Evolutionary conservation across 352 stramenopile genomes (phyloP).

Genomic region (Phytophthora litchii): DNA sequence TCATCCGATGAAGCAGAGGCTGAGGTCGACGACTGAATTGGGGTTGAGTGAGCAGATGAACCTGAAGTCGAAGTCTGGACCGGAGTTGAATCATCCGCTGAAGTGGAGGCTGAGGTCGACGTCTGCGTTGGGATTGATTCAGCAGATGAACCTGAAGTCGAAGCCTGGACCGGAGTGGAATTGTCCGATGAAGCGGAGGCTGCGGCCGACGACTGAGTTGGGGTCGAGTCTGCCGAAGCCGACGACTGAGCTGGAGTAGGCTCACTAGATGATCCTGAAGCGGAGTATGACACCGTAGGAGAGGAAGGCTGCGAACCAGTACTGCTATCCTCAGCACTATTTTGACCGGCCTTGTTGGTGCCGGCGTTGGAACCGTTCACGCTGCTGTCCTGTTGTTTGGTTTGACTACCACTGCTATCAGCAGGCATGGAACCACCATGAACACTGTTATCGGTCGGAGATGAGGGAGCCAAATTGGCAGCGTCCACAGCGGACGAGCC

Average conservation of each 20-base stretch:
- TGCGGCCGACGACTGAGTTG: slow-evolving; percentile 1
- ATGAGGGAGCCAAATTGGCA: slow-evolving; percentile 12
- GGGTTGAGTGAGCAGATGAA: too few relatives aligned
- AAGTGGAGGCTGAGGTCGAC: too few relatives aligned
- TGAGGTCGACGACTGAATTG: too few relatives aligned
- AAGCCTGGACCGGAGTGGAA: slow-evolving; percentile 1
- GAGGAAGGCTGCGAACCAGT: background rate
- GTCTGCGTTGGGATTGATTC: too few relatives aligned
- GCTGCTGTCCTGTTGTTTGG: slow-evolving; percentile 12
- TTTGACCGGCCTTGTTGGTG: slow-evolving; percentile 8
- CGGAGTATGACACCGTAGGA: slow-evolving; percentile 4
- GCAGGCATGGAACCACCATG: slow-evolving; percentile 7
- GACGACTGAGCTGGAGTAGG: slow-evolving; percentile 4
- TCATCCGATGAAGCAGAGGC: background rate
- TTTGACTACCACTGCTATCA: slow-evolving; percentile 7
- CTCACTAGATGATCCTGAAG: slow-evolving; percentile 1
- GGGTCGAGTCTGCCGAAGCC: slow-evolving; percentile 1
- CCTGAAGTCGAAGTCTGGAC: too few relatives aligned
- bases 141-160: slow-evolving; percentile 2
- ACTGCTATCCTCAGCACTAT: slow-evolving; percentile 5
- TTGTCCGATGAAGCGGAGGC: slow-evolving; percentile 3
- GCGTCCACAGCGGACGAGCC: slow-evolving; percentile 13
- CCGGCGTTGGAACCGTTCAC: slow-evolving; percentile 7
- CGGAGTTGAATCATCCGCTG: too few relatives aligned
- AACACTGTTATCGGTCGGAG: background rate